phyloP scores from a whole-genome alignment of 805 yeast species.

The Metschnikowia amazonensis region DNA sequence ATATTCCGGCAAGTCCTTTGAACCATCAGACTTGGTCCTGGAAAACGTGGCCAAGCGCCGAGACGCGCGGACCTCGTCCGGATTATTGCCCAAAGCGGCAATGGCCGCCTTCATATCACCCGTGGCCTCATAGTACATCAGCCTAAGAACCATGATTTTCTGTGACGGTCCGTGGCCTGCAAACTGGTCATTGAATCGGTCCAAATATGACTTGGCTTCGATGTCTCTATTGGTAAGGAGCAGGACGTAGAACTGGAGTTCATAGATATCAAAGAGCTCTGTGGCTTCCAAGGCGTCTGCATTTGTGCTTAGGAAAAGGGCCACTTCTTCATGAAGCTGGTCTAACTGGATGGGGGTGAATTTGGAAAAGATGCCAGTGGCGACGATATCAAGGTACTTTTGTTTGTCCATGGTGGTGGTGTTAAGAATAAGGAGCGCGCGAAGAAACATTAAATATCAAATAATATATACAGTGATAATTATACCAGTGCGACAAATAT shows the following conservation, averaged over 20 bases:
- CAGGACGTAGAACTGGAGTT: conserved; percentile 66
- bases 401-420: conserved; percentile 8
- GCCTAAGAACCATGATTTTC: conserved; percentile 51
- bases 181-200: conserved; percentile 64
- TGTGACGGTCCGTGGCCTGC: conserved; percentile 49
- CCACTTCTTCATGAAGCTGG: conserved; percentile 39
- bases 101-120: conserved; percentile 33
- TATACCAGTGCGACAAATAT: no score
- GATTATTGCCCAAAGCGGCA: conserved; percentile 24
- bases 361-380: conserved; percentile 46
- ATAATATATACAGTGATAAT: no score
- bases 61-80: conserved; percentile 36
- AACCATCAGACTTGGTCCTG: conserved; percentile 18
- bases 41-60: conserved; percentile 36
- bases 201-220: conserved; percentile 66
- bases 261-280: conserved; percentile 55
- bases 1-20: conserved; percentile 34
- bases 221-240: conserved; percentile 59
- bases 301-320: conserved; percentile 27
- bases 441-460: no score
- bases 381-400: conserved; percentile 11
- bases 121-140: conserved; percentile 55
- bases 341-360: conserved; percentile 44
- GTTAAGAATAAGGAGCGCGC: no score
- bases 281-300: conserved; percentile 39